Percentiles rank a stretch among this genome's conserved stretches.
Conservation (phyloP, 495 filamentous ascomycete species). For the Aspergillus wentii region DNA sequence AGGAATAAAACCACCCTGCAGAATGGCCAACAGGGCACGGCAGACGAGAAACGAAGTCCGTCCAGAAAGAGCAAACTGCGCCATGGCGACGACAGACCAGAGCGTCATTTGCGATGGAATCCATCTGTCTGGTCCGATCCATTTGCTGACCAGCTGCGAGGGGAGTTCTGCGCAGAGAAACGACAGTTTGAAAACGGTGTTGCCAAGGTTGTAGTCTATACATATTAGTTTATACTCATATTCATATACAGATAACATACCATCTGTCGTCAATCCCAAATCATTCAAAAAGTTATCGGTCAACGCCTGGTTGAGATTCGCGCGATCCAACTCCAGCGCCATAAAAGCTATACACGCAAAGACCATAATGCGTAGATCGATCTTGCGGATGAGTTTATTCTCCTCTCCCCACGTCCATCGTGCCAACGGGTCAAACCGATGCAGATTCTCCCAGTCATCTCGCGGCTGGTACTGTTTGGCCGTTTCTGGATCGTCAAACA, state of each 20-base stretch:
- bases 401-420: constrained; percentile 51
- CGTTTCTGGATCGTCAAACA: constrained; percentile 46
- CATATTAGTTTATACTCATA: not conserved
- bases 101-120: constrained; percentile 68
- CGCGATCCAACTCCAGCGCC: constrained; percentile 62
- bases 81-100: constrained; percentile 61
- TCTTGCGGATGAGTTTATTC: constrained; percentile 23
- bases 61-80: constrained; percentile 57
- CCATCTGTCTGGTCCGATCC: constrained; percentile 68
- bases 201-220: constrained; percentile 28
- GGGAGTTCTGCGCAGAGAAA: constrained; percentile 50
- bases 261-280: constrained; percentile 47
- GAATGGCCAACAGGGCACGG: constrained; percentile 51
- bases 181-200: constrained; percentile 20
- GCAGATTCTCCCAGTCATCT: constrained; percentile 47
- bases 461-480: constrained; percentile 48
- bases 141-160: constrained; percentile 61
- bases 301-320: constrained; percentile 34
- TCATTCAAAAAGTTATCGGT: constrained; percentile 51
- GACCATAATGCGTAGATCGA: constrained; percentile 47
- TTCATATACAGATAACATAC: constrained; percentile 5
- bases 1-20: constrained; percentile 51
- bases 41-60: constrained; percentile 54
- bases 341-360: constrained; percentile 71
- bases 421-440: constrained; percentile 46